Conservation (phyloP, 2,329 filamentous ascomycete genomes). For the Dissoconium aciculare region DNA sequence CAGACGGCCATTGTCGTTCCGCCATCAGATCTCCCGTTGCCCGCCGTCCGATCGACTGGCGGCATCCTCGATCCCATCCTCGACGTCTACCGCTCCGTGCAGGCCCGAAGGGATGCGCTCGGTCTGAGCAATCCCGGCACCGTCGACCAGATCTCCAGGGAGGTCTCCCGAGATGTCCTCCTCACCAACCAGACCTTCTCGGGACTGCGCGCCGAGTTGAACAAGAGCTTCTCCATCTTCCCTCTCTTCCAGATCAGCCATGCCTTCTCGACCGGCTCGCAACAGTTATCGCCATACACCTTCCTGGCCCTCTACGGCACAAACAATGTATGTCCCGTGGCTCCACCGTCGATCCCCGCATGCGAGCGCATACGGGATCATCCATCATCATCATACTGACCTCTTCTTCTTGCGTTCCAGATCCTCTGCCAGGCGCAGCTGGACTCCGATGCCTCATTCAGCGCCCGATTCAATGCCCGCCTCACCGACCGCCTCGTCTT, state of each 20-base stretch:
- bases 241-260: conserved; percentile 96
- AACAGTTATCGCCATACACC: conserved; percentile 83
- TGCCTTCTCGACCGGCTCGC: conserved; percentile 81
- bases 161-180: conserved; percentile 92
- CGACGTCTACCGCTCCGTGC: conserved; percentile 68
- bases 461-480: conserved; percentile 82
- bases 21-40: conserved; percentile 10
- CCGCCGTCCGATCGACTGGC: conserved; percentile 16
- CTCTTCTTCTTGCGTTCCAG: conserved; percentile 39
- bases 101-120: conserved; percentile 71
- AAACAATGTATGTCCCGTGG: conserved; percentile 72
- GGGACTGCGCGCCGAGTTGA: conserved; percentile 87
- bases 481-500: conserved; percentile 68
- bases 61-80: conserved; percentile 20
- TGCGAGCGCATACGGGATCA: not conserved
- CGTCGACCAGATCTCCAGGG: conserved; percentile 74
- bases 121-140: conserved; percentile 85
- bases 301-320: conserved; percentile 91
- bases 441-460: conserved; percentile 80
- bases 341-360: conserved; percentile 19
- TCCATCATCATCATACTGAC: conserved; percentile 9
- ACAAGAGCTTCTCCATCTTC: conserved; percentile 85
- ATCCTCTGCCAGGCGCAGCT: conserved; percentile 90
- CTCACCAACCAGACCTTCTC: conserved; percentile 95
- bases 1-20: conserved; percentile 13